Conservation (phyloP, 352 stramenopile genomes). For the Phytophthora citrophthora region DNA sequence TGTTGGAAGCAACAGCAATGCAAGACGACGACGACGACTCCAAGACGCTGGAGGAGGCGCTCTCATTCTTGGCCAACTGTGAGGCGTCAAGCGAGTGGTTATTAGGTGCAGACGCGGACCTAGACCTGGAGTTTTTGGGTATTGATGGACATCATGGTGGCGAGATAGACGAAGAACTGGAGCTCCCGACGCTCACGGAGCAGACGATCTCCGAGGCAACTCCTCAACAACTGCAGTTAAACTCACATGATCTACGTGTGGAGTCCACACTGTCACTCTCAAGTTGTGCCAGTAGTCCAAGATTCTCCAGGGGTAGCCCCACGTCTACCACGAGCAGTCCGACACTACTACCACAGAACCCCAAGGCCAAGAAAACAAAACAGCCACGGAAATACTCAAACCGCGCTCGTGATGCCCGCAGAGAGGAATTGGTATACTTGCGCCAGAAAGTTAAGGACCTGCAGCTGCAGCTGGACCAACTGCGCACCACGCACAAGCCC, state of each 20-base stretch:
- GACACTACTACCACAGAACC: slow-evolving; percentile 3
- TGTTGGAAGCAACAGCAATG: slow-evolving; percentile 8
- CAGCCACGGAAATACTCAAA: slow-evolving; percentile 43
- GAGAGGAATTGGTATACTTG: slow-evolving; percentile 46
- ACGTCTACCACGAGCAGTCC: slow-evolving; percentile 14
- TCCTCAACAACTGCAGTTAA: background rate
- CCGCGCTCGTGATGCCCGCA: slow-evolving; percentile 32
- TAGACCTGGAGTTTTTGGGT: slow-evolving; percentile 20
- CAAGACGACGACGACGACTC: slow-evolving; percentile 23
- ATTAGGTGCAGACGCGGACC: slow-evolving; percentile 16
- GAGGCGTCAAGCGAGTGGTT: slow-evolving; percentile 44
- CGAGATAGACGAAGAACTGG: slow-evolving; percentile 20
- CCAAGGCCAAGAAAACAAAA: slow-evolving; percentile 25
- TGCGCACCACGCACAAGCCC: slow-evolving; percentile 31
- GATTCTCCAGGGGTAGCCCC: slow-evolving; percentile 3
- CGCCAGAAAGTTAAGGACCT: slow-evolving; percentile 46
- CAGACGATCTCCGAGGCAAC: slow-evolving; percentile 8
- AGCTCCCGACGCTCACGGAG: slow-evolving; percentile 33
- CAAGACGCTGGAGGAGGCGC: slow-evolving; percentile 44
- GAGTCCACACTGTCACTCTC: background rate
- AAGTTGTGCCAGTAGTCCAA: background rate
- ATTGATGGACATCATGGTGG: background rate
- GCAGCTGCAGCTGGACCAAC: slow-evolving; percentile 36
- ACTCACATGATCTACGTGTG: background rate
- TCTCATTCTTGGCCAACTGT: slow-evolving; percentile 49